phyloP scores from a whole-genome alignment of 2,329 filamentous ascomycete species.

The Sordariomycetes sp. region DNA sequence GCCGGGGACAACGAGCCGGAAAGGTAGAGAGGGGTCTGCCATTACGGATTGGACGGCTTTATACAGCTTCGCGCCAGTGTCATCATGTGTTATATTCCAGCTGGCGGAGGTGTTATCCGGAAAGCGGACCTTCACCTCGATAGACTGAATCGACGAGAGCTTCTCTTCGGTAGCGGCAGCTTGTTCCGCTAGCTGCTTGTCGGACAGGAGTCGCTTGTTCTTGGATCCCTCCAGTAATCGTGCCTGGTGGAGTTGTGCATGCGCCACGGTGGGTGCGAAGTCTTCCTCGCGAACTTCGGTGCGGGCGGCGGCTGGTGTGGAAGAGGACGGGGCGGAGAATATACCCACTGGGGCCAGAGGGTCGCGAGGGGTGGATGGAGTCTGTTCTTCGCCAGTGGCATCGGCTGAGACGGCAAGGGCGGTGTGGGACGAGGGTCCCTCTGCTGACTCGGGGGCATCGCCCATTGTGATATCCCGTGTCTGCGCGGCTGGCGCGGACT shows the following conservation, averaged over 20 bases:
- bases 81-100: conserved; percentile 54
- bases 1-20: conserved; percentile 59
- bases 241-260: conserved; percentile 65
- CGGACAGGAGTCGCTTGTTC: conserved; percentile 71
- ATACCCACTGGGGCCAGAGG: conserved; percentile 50
- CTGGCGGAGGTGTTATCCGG: conserved; percentile 76
- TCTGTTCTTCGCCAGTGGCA: conserved; percentile 9
- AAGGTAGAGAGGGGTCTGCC: conserved; percentile 50
- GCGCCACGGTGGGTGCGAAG: conserved; percentile 65
- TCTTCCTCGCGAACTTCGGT: conserved; percentile 53
- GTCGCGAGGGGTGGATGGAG: conserved; percentile 13
- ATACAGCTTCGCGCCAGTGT: conserved; percentile 65
- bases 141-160: conserved; percentile 53
- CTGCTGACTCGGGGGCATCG: neutral
- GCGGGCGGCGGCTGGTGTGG: conserved; percentile 62
- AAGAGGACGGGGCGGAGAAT: conserved; percentile 65
- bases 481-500: neutral
- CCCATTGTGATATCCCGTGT: conserved; percentile 9
- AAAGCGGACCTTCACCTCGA: conserved; percentile 73
- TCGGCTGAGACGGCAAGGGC: conserved; percentile 4
- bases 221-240: conserved; percentile 49
- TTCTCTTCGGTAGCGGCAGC: conserved; percentile 55
- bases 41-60: conserved; percentile 64
- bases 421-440: neutral
- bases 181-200: conserved; percentile 67